Conservation (phyloP, 2,329 filamentous ascomycete species). For the Paraphaeosphaeria sporulosa region DNA sequence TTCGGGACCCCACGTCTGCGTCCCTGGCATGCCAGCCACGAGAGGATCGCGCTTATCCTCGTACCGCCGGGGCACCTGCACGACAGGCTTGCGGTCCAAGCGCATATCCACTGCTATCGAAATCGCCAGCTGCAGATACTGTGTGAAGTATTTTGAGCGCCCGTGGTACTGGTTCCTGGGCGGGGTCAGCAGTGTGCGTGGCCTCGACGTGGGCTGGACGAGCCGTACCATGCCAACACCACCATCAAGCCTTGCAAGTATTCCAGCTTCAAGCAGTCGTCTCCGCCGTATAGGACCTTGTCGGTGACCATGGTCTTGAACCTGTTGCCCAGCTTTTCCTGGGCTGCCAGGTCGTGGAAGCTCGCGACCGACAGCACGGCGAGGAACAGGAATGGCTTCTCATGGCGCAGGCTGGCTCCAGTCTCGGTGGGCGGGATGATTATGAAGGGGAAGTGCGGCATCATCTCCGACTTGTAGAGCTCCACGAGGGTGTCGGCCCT, state of each 20-base stretch:
- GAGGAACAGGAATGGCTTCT: slow-evolving; percentile 41
- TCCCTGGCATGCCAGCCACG: slow-evolving; percentile 20
- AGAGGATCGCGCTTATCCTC: slow-evolving; percentile 36
- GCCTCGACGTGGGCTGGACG: background rate
- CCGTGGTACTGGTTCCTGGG: slow-evolving; percentile 43
- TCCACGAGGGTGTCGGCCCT: slow-evolving; percentile 37
- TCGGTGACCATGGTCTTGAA: slow-evolving; percentile 41
- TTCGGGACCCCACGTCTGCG: slow-evolving; percentile 44
- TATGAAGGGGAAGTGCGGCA: slow-evolving; percentile 50
- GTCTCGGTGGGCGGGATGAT: slow-evolving; percentile 36
- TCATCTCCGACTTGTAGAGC: slow-evolving; percentile 46
- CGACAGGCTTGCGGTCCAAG: slow-evolving; percentile 35
- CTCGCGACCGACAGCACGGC: slow-evolving; percentile 37
- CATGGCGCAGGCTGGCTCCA: slow-evolving; percentile 34
- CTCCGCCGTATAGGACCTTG: slow-evolving; percentile 39
- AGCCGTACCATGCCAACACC: slow-evolving; percentile 36
- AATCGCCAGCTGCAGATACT: slow-evolving; percentile 41
- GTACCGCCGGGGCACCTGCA: slow-evolving; percentile 21
- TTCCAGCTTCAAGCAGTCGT: slow-evolving; percentile 35
- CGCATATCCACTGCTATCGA: slow-evolving; percentile 43
- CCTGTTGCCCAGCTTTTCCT: slow-evolving; percentile 42
- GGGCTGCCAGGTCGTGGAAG: slow-evolving; percentile 43
- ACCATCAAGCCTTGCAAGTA: slow-evolving; percentile 41
- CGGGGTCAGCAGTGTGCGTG: slow-evolving; percentile 6
- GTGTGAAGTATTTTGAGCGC: slow-evolving; percentile 38